A percentile compares a stretch with the other conserved stretches of the same genome.
Conservation (phyloP, 116 monocot genomes). For the Papilionanthe hybrid region DNA sequence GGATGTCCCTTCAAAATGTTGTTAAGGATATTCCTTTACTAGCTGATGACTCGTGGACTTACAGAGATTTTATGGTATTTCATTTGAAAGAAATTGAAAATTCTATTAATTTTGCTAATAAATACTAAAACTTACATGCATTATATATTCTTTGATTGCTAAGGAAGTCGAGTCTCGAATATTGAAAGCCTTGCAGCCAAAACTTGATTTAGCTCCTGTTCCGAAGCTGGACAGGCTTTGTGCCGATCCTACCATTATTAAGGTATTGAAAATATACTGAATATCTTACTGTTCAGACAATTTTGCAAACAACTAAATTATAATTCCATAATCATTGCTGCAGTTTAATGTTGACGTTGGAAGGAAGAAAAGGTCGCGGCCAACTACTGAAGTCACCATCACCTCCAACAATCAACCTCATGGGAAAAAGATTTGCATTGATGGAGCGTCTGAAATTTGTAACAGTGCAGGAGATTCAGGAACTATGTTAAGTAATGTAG, state of each 20-base stretch:
- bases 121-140: not conserved
- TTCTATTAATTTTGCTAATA: not conserved
- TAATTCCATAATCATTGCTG: constrained; percentile 10
- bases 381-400: constrained; percentile 45
- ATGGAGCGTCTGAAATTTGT: constrained; percentile 38
- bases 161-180: constrained; percentile 94
- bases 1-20: constrained; percentile 91
- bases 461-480: constrained; percentile 24
- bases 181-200: constrained; percentile 72
- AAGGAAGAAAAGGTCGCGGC: constrained; percentile 51
- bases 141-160: constrained; percentile 16
- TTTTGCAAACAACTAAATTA: constrained; percentile 6
- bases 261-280: constrained; percentile 31
- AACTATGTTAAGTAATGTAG: constrained; percentile 25
- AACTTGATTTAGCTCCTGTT: constrained; percentile 70
- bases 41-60: constrained; percentile 95
- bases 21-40: constrained; percentile 85
- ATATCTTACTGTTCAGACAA: not conserved
- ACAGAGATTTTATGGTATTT: constrained; percentile 77
- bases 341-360: constrained; percentile 74
- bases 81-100: not conserved
- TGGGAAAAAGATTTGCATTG: constrained; percentile 75
- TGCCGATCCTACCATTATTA: constrained; percentile 32
- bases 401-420: constrained; percentile 52
- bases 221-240: constrained; percentile 71